Evolutionary conservation across 345 rosid species (phyloP), one percentile per base, ranked within the genome.

Genomic region (Populus deltoides): DNA sequence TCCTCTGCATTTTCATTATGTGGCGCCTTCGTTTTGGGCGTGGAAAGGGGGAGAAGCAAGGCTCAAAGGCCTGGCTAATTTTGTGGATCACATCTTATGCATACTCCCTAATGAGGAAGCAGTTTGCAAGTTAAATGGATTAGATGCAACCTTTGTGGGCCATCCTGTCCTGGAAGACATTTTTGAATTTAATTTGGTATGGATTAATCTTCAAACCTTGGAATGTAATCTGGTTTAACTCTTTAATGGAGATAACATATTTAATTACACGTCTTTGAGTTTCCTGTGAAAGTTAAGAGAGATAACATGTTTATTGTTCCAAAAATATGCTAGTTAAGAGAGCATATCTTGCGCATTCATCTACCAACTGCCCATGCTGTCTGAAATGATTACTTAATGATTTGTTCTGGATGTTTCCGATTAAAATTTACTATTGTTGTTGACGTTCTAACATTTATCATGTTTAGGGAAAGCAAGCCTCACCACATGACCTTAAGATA

Each of bases 21-120:
- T 93, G 8, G 97, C 99, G 69, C 99, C 97, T 20, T 93, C 99
- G 24, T 95, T 92, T 78, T 93, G 99, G 99, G 99, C 98, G 2
- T 95, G 99, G 98, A 92, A 85, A 91, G 99, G 98, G 70, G 98
- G 97, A 77, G 97, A 92, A 66, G 86, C 87, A 70, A 89, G 99
- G 75, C 92, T 95, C 51, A 80, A 82, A 76, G 84, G 86, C 78
- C 88, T 93, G 25, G 84, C 92, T 74, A 75, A 83, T 72, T 92
- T 90, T 77, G 90, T 95, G 82, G 98, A 95, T 83, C 96, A 95
- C 86, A 80, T 95, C 68, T 90, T 95, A 62, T 93, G 99, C 76
- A 93, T 95, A 87, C 98, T 93, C 74, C 98, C 97, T 4, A 86
- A 85, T 75, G 98, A 95, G 86, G 96, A 85, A 57, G 70, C 53